Base-by-base conservation (phyloP, 768 basidiomycete species). In the Trametes coccinea region DNA sequence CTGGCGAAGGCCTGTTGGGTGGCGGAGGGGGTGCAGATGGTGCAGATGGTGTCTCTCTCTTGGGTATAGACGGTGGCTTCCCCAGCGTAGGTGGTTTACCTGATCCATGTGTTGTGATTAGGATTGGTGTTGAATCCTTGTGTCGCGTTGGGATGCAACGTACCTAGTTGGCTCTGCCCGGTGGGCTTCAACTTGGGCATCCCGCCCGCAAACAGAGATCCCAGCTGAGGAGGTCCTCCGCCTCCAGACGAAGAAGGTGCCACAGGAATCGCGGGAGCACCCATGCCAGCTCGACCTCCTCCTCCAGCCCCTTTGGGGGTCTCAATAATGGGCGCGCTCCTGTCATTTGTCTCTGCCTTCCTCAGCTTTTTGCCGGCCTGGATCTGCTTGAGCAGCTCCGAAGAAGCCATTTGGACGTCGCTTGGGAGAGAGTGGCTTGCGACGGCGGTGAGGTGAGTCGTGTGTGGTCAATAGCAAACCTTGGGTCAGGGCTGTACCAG, bases 131-230 rank as follows among this genome's bases (percentile, higher is more conserved):
- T 22, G 22, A 22, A 22, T 22, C 22, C 57, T 30, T 40, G n/a
- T 13, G 44, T 37, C 40, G 30, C 29, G 61, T 68, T 56, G 46
- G 41, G 63, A 45, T 56, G 56, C 10, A 14, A 63, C 61, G 61
- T 69, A 89, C 89, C 83, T 58, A 79, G 73, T 72, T 77, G 80
- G 56, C 70, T 79, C 17, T 62, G 60, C 11, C 86, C 90, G n/a
- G 89, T 82, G 47, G 92, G 85, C 78, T 89, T 95, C 69, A 96
- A 72, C 71, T 91, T 95, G 4, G 95, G 95, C 79, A 96, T 86
- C 1, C 95, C 94, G 14, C 92, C 93, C 47, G 94, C 93, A 70
- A 97, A 95, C 10, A 97, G 74, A 2, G 85, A 88, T 34, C 86
- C 94, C 4, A 95, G 77, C 72, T 95, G 93, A 29, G 92, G 91